A percentile compares a stretch with the other conserved stretches of the same genome.
These are phyloP conservation scores for Aspergillus panamensis DNA, from an alignment of 495 filamentous ascomycete species.

Conservation along the genomic window DNA sequence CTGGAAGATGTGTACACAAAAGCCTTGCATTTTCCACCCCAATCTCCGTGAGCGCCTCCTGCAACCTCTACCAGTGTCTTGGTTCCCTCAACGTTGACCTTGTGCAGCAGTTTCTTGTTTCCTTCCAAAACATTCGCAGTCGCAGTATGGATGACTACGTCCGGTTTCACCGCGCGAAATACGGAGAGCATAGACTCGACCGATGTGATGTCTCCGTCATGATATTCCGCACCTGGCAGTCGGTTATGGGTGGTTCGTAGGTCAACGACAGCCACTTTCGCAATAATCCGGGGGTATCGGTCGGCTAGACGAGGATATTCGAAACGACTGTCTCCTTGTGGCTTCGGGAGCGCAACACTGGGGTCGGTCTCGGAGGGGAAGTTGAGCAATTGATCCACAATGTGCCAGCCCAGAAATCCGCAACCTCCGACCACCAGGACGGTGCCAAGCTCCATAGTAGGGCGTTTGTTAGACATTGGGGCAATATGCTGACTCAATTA, in stretches of 20 bases:
- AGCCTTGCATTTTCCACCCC: slow-evolving; percentile 70
- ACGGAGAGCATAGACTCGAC: slow-evolving; percentile 58
- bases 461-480: slow-evolving; percentile 35
- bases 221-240: slow-evolving; percentile 69
- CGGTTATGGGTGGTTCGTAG: slow-evolving; percentile 74
- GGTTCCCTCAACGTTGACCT: slow-evolving; percentile 93
- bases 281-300: slow-evolving; percentile 43
- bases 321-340: slow-evolving; percentile 39
- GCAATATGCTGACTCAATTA: neutral
- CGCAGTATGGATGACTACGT: slow-evolving; percentile 94
- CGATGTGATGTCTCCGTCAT: slow-evolving; percentile 85
- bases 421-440: slow-evolving; percentile 57
- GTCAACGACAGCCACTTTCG: slow-evolving; percentile 79
- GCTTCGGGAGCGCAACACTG: slow-evolving; percentile 40
- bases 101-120: slow-evolving; percentile 45
- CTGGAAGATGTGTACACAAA: slow-evolving; percentile 94
- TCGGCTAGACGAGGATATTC: slow-evolving; percentile 38
- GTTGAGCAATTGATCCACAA: slow-evolving; percentile 54
- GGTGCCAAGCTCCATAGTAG: slow-evolving; percentile 40
- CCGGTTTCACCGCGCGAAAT: slow-evolving; percentile 69
- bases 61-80: slow-evolving; percentile 72
- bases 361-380: slow-evolving; percentile 49
- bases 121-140: slow-evolving; percentile 59
- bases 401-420: slow-evolving; percentile 58
- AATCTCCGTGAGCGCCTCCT: slow-evolving; percentile 53